These are phyloP conservation scores for Agastache rugosa DNA, from an alignment of 257 asterid species.

Conservation along the genomic window DNA sequence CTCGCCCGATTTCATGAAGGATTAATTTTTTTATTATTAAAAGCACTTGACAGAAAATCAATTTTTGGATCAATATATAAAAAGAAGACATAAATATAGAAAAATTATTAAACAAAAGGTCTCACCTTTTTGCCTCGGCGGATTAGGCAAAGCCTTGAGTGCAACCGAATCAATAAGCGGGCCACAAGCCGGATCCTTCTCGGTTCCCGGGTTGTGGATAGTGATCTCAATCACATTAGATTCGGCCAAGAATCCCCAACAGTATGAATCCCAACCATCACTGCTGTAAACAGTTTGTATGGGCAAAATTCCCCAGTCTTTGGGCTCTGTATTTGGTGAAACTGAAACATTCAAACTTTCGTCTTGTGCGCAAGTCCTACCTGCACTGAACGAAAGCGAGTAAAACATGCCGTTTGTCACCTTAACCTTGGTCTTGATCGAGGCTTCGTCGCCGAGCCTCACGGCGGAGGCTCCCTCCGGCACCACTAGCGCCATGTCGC, in stretches of 20 bases:
- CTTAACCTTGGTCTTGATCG: conserved; percentile 58
- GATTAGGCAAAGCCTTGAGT: conserved; percentile 55
- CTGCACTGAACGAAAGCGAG: conserved; percentile 68
- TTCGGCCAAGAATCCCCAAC: conserved; percentile 53
- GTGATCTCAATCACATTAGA: conserved; percentile 41
- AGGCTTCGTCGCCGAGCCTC: conserved; percentile 82
- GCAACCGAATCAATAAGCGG: conserved; percentile 82
- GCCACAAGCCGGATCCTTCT: conserved; percentile 59
- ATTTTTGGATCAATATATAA: not conserved
- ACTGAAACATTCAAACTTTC: conserved; percentile 63
- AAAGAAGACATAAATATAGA: not conserved
- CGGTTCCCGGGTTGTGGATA: conserved; percentile 52
- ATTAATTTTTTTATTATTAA: too few species aligned
- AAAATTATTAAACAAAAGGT: not conserved
- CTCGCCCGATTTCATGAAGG: too few species aligned
- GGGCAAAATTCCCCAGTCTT: conserved; percentile 51
- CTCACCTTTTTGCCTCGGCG: conserved; percentile 59
- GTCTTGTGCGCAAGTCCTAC: conserved; percentile 83
- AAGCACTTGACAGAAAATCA: too few species aligned
- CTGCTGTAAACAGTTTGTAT: conserved; percentile 59
- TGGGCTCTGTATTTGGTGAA: conserved; percentile 47
- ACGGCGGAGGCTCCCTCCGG: conserved; percentile 84
- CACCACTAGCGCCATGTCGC: conserved; percentile 81
- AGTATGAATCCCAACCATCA: conserved; percentile 59
- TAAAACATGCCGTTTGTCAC: conserved; percentile 54